Evolutionary conservation across 257 asterid species (phyloP), one percentile per base, ranked within the genome.

Genomic region (Fraxinus americana): DNA sequence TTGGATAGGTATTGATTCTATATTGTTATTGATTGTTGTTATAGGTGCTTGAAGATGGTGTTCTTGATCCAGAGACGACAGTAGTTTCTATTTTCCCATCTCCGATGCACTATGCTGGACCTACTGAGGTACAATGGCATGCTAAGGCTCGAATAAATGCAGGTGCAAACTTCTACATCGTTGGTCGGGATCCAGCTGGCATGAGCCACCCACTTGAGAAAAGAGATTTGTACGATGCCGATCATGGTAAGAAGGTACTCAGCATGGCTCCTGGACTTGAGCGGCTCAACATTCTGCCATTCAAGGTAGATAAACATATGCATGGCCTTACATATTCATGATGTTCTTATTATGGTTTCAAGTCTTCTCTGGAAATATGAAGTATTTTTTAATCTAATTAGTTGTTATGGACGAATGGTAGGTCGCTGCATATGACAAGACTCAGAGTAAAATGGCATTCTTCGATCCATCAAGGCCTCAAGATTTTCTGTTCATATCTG

Each of bases 41-140:
- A 38, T 54, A 94, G 98, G 98, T 92, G 72, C 97, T 94, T 4
- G 97, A 94, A 88, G 98, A 90, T 83, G 96, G 97, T 35, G 94
- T 94, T 35, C 89, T 92, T 54, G 98, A 94, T 82, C 97, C 99
- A 4, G 95, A 91, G 81, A 94, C 98, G 7, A 91, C 99, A 2
- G 95, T 94, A 6, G 98, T 94, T 27, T 91, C 99, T 35, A 92
- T 94, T 86, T 92, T 94, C 85, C 99, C 99, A 25, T 94, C 99
- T 0, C 97, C 99, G 2, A 94, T 94, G 99, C 99, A 90, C 87
- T 94, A 94, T 43, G 99, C 99, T 27, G 99, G 99, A 2, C 99
- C 99, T 2, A 94, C 99, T 7, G 99, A 94, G 87, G 99, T 94
- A 19, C 99, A 94, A 72, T 92, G 99, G 99, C 99, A 94, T 79